Base-by-base conservation (phyloP, 495 filamentous ascomycete species). In the Penicillium lividum region DNA sequence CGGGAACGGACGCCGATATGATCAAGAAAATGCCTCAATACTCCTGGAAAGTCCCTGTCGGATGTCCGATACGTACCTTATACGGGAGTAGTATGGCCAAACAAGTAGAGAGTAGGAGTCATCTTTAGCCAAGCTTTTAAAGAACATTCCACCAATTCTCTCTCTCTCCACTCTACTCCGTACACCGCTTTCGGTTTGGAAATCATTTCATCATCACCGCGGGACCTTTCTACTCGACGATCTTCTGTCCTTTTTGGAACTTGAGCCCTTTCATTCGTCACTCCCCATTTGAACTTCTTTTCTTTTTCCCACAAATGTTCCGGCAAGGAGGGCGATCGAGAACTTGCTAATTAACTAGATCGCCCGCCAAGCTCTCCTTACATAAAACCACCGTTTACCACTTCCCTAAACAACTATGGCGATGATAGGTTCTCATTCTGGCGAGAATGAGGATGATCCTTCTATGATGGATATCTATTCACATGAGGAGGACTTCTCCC, bases 371-470 rank as follows among this genome's bases (percentile, higher is more conserved):
- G 61, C 57, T 53, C 46, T 58, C 59, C 56, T 63, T 67, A 67
- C 64, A 69, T 69, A 59, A 69, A 22, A 58, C 60, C 30, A 38
- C 52, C 16, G 49, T 42, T 42, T 53, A 45, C 34, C 51, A 46
- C 30, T 42, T 58, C 51, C 51, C 51, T 38, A 60, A 46, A 54
- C 43, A 15, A 57, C 51, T 54, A 68, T 70, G 62, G 60, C 62
- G 45, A 53, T 65, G 48, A 68, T 50, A 13, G 54, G 62, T 43
- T 52, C 58, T 52, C 60, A 62, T 64, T 58, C 64, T 38, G 62
- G 56, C 16, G 73, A 75, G 54, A 69, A 63, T 55, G 75, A 77
- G 45, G 75, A 78, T 49, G 76, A 78, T 52, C 61, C 68, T 31
- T 53, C 58, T 11, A 50, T 59, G 50, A 60, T 51, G 3, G 49